Conservation (phyloP, 768 basidiomycete genomes). For the Amanita rubescens region DNA sequence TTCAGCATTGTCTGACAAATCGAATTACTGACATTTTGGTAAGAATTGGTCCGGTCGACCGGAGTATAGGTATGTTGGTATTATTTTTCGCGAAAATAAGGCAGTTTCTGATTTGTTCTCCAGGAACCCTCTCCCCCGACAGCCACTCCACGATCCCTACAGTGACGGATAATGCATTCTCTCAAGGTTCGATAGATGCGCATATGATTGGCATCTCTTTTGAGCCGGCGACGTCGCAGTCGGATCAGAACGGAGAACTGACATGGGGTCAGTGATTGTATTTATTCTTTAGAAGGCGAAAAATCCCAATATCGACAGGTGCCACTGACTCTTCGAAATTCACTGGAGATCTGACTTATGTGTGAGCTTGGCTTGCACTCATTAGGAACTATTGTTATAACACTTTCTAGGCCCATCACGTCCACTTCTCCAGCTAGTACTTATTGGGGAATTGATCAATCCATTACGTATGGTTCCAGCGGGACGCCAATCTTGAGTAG, state of each 20-base stretch:
- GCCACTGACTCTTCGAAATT: conserved; percentile 37
- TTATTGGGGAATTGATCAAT: conserved; percentile 59
- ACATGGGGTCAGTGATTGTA: conserved; percentile 35
- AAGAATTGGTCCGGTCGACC: conserved; percentile 55
- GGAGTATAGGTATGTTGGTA: conserved; percentile 35
- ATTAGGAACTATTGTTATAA: background rate
- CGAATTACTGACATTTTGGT: background rate
- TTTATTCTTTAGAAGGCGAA: conserved; percentile 14
- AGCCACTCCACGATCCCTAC: conserved; percentile 34
- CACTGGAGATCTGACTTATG: conserved; percentile 36
- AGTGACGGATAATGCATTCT: conserved; percentile 48
- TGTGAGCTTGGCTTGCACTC: conserved; percentile 18
- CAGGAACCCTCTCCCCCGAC: conserved; percentile 28
- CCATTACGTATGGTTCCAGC: conserved; percentile 47
- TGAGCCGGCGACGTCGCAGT: conserved; percentile 35
- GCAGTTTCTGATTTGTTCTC: background rate
- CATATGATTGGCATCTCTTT: conserved; percentile 45
- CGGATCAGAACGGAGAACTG: conserved; percentile 40
- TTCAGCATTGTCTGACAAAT: background rate
- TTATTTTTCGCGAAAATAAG: background rate
- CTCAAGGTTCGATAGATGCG: conserved; percentile 29
- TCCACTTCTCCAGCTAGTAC: conserved; percentile 33
- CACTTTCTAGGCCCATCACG: conserved; percentile 34
- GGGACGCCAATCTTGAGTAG: conserved; percentile 36
- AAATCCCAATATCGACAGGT: conserved; percentile 18